These are phyloP conservation scores for Coprinopsis sp. DNA, from an alignment of 768 basidiomycete genomes.

Conservation along the genomic window DNA sequence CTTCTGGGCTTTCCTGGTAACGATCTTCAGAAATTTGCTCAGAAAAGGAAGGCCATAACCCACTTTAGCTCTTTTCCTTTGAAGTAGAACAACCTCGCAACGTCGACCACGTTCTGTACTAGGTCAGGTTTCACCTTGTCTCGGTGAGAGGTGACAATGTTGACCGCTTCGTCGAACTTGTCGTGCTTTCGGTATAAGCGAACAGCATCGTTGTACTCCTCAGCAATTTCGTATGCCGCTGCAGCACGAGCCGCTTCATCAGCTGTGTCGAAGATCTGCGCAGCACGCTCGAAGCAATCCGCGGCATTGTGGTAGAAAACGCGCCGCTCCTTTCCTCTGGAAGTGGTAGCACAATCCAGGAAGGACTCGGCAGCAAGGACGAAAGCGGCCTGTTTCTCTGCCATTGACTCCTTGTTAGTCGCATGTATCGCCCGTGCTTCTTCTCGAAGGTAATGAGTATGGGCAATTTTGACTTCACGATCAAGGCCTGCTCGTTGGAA, in stretches of 20 bases:
- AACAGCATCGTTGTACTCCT: constrained; percentile 4
- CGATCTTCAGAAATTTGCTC: background rate
- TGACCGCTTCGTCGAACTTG: constrained; percentile 49
- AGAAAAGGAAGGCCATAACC: constrained; percentile 7
- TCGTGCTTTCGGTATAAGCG: constrained; percentile 45
- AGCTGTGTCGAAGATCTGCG: constrained; percentile 36
- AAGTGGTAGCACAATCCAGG: background rate
- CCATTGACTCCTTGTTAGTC: constrained; percentile 6
- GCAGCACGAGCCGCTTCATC: constrained; percentile 41
- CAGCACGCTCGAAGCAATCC: constrained; percentile 48
- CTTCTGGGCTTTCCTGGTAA: constrained; percentile 37
- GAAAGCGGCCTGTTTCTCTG: constrained; percentile 4
- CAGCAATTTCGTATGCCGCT: constrained; percentile 3
- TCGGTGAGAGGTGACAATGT: constrained; percentile 35
- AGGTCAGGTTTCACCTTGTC: constrained; percentile 26
- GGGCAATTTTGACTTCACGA: constrained; percentile 40
- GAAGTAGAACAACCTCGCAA: constrained; percentile 44
- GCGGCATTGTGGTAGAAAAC: constrained; percentile 6
- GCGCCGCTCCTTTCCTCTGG: background rate
- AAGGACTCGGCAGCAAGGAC: constrained; percentile 20
- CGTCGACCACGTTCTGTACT: constrained; percentile 33
- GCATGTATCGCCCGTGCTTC: constrained; percentile 33
- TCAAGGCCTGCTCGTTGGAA: constrained; percentile 34
- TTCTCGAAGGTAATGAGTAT: constrained; percentile 49
- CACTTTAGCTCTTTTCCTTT: constrained; percentile 33